Conservation (phyloP, 2,329 filamentous ascomycete species). For the Verticillium nubilum region DNA sequence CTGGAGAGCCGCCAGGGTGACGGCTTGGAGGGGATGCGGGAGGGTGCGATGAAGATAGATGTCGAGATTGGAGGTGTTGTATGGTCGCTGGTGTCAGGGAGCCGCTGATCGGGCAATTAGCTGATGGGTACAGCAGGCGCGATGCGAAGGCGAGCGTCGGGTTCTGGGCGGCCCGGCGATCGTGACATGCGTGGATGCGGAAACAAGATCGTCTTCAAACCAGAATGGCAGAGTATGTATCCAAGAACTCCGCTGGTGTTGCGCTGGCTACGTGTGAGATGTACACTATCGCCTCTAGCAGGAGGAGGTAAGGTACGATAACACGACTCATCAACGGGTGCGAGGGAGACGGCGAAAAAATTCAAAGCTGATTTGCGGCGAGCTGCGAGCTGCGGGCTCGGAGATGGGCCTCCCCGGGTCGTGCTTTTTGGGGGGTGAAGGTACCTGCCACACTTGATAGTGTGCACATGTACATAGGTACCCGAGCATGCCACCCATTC, state of each 20-base stretch:
- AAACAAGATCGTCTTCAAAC: neutral
- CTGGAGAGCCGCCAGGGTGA: conserved; percentile 60
- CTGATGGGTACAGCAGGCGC: neutral
- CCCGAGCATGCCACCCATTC: neutral
- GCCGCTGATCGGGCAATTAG: neutral
- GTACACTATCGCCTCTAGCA: neutral
- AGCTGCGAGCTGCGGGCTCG: neutral
- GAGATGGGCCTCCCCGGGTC: neutral
- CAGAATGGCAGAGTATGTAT: neutral
- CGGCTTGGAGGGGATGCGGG: conserved; percentile 20
- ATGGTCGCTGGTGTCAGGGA: neutral
- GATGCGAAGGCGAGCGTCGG: neutral
- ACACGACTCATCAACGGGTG: neutral
- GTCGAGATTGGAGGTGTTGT: neutral
- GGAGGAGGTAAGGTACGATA: neutral
- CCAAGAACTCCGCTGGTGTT: neutral
- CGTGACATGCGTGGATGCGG: neutral
- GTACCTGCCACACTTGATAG: neutral
- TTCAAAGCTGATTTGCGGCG: neutral
- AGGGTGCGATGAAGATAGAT: neutral
- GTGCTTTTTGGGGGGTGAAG: neutral
- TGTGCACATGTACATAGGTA: neutral
- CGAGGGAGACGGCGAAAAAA: conserved; percentile 2
- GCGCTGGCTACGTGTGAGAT: neutral
- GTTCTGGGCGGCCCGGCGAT: neutral